phyloP scores from a whole-genome alignment of 805 yeast genomes.

The Myxozyma udenii region DNA sequence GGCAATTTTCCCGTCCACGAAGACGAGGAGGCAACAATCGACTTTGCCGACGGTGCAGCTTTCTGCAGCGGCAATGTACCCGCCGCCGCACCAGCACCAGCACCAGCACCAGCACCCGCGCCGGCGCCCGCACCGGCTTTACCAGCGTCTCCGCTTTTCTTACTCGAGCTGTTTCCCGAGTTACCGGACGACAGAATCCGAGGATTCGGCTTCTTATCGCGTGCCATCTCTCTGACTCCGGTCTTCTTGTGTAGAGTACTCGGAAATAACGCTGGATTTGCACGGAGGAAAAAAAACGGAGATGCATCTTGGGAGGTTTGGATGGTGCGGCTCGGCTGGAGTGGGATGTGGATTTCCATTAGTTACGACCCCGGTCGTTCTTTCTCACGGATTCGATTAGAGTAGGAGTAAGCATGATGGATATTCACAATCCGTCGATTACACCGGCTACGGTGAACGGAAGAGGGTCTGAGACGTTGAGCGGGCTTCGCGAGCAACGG shows the following conservation, averaged over 20 bases:
- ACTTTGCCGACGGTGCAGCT: constrained; percentile 29
- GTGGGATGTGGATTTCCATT: no score
- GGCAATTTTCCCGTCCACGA: constrained; percentile 97
- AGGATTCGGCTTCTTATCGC: background rate
- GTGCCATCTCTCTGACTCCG: no score
- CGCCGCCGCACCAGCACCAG: background rate
- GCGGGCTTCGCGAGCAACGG: constrained; percentile 1
- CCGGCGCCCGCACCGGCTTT: background rate
- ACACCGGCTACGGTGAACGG: constrained; percentile 4
- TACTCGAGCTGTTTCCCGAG: constrained; percentile 22
- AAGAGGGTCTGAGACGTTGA: background rate
- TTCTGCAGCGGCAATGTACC: constrained; percentile 20
- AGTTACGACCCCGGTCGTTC: no score
- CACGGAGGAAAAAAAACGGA: no score
- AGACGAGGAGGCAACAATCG: constrained; percentile 58
- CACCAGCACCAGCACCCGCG: no score
- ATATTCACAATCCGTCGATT: constrained; percentile 5
- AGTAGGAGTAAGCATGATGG: no score
- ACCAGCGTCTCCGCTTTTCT: background rate
- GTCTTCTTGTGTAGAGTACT: no score
- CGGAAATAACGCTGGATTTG: no score
- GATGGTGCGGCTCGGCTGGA: no score
- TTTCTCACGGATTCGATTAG: no score
- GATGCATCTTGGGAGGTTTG: no score
- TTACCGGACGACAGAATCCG: constrained; percentile 21